These are phyloP conservation scores for Capronia coronata DNA, from an alignment of 2,329 filamentous ascomycete genomes.

Conservation along the genomic window DNA sequence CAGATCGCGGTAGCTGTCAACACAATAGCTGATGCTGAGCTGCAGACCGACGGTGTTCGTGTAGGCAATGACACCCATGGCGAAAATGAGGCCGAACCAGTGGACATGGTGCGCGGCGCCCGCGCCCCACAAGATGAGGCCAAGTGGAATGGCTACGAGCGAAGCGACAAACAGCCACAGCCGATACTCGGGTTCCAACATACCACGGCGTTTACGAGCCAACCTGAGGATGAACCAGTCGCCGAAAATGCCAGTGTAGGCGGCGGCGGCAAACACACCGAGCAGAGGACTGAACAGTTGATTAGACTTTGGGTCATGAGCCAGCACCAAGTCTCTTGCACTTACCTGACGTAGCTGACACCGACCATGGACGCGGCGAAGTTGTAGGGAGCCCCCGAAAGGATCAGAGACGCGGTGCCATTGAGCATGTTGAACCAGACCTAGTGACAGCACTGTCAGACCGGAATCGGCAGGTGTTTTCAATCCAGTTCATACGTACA, in stretches of 20 bases:
- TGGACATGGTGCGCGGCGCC: constrained; percentile 46
- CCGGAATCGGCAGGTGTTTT: background rate
- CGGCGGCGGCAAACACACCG: background rate
- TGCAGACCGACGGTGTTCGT: constrained; percentile 42
- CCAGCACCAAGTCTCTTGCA: background rate
- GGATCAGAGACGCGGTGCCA: constrained; percentile 37
- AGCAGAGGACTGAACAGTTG: background rate
- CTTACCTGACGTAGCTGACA: constrained; percentile 33
- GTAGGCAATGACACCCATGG: constrained; percentile 43
- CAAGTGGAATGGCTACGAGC: constrained; percentile 40
- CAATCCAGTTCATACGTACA: too few species aligned
- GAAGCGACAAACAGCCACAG: constrained; percentile 30
- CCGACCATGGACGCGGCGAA: constrained; percentile 37
- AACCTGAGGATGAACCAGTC: constrained; percentile 28
- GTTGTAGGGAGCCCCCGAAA: constrained; percentile 34
- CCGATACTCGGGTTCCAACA: constrained; percentile 29
- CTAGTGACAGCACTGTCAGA: background rate
- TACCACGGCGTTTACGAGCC: constrained; percentile 26
- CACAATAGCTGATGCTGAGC: constrained; percentile 42
- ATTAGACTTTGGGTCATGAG: too few species aligned
- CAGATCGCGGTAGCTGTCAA: constrained; percentile 46
- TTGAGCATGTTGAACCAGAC: constrained; percentile 39
- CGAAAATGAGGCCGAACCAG: constrained; percentile 46
- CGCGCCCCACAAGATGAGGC: constrained; percentile 47
- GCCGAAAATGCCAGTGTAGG: constrained; percentile 24